Base-by-base conservation (phyloP, 208 protist species). In the Leishmania major region DNA sequence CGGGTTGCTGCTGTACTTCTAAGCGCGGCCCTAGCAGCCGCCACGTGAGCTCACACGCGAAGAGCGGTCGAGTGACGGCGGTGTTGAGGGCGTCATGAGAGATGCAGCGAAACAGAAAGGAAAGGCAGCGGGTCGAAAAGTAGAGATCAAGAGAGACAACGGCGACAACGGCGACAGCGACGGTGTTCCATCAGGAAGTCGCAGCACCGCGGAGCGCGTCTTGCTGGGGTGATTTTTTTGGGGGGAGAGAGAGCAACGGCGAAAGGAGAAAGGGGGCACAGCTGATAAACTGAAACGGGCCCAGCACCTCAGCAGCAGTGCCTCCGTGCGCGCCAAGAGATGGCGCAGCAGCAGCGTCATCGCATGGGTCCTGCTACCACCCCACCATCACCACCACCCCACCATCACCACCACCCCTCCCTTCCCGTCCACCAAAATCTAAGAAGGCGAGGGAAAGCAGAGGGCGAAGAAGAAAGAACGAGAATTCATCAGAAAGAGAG, bases 61-160 rank as follows among this genome's bases (percentile, higher is more conserved):
- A 45, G 40, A 74, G 43, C 11, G 45, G 40, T 45, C 0, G 47
- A 31, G 59, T 35, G 51, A 31, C 10, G n/a, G 31, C 40, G 40
- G 69, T 55, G 37, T 45, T 0, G 22, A 53, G 19, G 49, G 69
- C 45, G 28, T n/a, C 40, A 43, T 40, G 72, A 10, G 51, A 59
- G 35, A 35, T 69, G 31, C 72, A 80, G 53, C 60, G 75, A 80
- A 77, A 67, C 67, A 31, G 64, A 53, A 43, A 73, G 45, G 43
- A 49, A 19, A 77, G n/a, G 17, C 6, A 15, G 31, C 28, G 75
- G 35, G 17, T 67, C 22, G 1, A 53, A 17, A 31, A 74, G 4
- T 51, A 4, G 51, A 74, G 45, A 17, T 45, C 25, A 6, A 55
- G 51, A 47, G 43, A 55, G 28, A 55, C 25, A 11, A n/a, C 40